Evolutionary conservation across 2,329 filamentous ascomycete genomes (phyloP), one percentile per base, ranked within the genome.

Genomic region (Lasiodiplodia hormozganensis): DNA sequence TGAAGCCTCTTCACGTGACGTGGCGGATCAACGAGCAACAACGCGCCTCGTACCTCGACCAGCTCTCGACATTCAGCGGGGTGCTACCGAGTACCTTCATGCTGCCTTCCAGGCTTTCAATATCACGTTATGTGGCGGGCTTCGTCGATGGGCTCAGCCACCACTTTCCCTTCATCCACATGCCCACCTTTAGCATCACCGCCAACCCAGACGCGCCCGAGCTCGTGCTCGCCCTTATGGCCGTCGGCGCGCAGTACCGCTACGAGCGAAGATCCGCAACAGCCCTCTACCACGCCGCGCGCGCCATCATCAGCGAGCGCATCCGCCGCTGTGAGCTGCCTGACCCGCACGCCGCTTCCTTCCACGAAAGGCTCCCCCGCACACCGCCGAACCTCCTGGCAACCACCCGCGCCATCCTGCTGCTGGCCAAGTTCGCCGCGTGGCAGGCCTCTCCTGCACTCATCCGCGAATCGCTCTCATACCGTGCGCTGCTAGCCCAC

Each of bases 151-250:
- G 57, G 11, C 36, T 62, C 57, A 62, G 57, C 10, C 57, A 47
- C 21, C 57, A 62, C 57, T 62, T 62, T n/a, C 57, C 57, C 16
- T 38, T 62, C 8, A 38, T 62, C 12, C 34, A 62, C n/a, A 62
- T 62, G 57, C n/a, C 16, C 3, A 62, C 57, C 5, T 62, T 62
- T 11, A 47, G 34, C 57, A 38, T 62, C n/a, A 62, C 57, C 34
- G 57, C 57, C 28, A 8, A 5, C 7, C 34, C 18, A 7, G n/a
- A 62, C 31, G 31, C 57, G 31, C 57, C 57, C 10, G 57, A 62
- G 36, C 57, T 62, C 34, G 34, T 62, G 18, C 34, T 62, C 16
- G 16, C 14, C 7, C 12, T 62, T 1, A 18, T 62, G 21, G 28
- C 34, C 21, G n/a, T 62, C 3, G 57, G 57, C 57, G 34, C 57